Evolutionary conservation across 192 early-diverging fungal species (phyloP).

Genomic region (Podila clonocystis): DNA sequence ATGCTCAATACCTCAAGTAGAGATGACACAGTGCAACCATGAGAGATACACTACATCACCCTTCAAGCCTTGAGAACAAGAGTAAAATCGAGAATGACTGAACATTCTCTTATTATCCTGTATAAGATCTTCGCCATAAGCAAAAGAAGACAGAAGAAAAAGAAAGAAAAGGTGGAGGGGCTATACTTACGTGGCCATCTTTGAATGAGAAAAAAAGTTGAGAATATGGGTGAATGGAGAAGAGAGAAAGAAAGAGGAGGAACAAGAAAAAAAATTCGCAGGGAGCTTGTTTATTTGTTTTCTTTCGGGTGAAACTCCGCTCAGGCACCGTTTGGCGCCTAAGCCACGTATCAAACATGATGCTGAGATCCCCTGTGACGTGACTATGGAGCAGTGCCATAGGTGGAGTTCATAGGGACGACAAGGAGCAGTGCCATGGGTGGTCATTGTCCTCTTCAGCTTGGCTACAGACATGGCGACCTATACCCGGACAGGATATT

Average conservation of each 20-base stretch:
- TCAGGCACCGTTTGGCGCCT: not conserved
- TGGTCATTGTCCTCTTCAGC: no score
- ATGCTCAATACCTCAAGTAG: not conserved
- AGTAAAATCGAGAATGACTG: not conserved
- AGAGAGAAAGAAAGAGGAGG: not conserved
- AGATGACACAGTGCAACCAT: not conserved
- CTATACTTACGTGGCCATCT: not conserved
- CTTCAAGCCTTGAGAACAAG: slow-evolving; percentile 1
- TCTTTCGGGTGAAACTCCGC: not conserved
- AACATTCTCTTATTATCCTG: not conserved
- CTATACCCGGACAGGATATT: no score
- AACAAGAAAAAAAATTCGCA: slow-evolving; percentile 1
- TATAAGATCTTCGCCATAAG: not conserved
- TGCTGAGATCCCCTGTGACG: no score
- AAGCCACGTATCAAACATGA: not conserved
- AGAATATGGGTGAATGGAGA: not conserved
- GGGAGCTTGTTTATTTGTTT: not conserved
- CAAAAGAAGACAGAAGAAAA: not conserved
- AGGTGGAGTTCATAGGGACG: no score
- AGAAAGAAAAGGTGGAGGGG: not conserved
- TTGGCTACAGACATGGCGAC: no score
- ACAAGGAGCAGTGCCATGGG: no score
- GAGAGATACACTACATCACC: not conserved
- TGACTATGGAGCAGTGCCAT: no score
- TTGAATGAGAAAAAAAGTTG: not conserved